Percentiles rank a stretch among this genome's conserved stretches.
These are phyloP conservation scores for Carex cristatella DNA, from an alignment of 176 grass and related monocot species.

Conservation along the genomic window DNA sequence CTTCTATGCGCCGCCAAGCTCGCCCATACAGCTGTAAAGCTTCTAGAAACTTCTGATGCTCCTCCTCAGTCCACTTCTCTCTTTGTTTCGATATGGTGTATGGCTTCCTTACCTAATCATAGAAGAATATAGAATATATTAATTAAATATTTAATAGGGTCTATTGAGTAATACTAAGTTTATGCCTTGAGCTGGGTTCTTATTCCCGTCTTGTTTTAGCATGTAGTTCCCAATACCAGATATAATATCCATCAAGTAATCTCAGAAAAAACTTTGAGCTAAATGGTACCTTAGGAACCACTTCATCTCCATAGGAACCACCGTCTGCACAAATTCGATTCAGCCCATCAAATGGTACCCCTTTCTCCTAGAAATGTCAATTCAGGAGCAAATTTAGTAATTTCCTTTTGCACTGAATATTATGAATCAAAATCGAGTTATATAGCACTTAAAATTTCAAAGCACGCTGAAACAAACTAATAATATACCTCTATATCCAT, in stretches of 20 bases:
- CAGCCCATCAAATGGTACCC: neutral
- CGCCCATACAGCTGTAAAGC: slow-evolving; percentile 77
- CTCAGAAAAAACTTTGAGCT: neutral
- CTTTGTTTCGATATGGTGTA: slow-evolving; percentile 84
- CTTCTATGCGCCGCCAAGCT: slow-evolving; percentile 87
- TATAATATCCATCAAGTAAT: neutral
- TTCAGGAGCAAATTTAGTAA: neutral
- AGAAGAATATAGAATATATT: neutral
- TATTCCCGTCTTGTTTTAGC: neutral
- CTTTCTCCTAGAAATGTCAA: slow-evolving; percentile 8
- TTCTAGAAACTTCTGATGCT: slow-evolving; percentile 80
- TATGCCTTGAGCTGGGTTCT: neutral
- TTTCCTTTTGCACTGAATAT: neutral
- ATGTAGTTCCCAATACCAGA: neutral
- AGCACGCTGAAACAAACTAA: neutral
- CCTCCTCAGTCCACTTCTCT: slow-evolving; percentile 91
- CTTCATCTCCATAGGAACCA: slow-evolving; percentile 6
- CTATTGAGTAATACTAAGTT: neutral
- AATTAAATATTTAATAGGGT: neutral
- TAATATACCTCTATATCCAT: neutral
- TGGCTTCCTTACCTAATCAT: slow-evolving; percentile 62
- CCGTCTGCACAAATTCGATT: neutral
- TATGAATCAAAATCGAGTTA: neutral
- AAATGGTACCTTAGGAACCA: slow-evolving; percentile 19
- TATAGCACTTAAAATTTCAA: neutral